Evolutionary conservation across 208 protist genomes (phyloP), one percentile per base, ranked within the genome.

Genomic region (Herpetomonas samuelpessoai): DNA sequence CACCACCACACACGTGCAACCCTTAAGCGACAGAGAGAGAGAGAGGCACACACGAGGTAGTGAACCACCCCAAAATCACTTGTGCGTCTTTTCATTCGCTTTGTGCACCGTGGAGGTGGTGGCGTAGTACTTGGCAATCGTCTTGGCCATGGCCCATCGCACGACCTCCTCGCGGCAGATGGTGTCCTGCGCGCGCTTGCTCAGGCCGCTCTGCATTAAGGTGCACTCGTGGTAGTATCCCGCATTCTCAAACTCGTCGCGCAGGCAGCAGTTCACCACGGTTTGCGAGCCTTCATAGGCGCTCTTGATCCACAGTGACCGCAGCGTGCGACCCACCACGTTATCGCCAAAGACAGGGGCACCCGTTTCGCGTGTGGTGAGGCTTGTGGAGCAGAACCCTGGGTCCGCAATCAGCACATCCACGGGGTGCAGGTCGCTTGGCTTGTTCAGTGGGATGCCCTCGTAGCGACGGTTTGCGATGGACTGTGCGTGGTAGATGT

Each of bases 141-240:
- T 88, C 58, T 89, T 92, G n/a, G 74, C 61, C 81, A 92, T 86
- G 0, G 79, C 86, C 86, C 86, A 92, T 18, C 75, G 76, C 21
- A 92, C 65, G 0, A 92, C 86, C 38, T 86, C 82, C 10, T 83
- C 70, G 4, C 86, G 67, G 55, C 71, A 76, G 26, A 61, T 65
- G 4, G 69, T 26, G 62, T 86, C 75, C 35, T 90, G 71, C 22
- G 86, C 76, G 18, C 79, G 76, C 29, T 68, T 74, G 68, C 80
- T 88, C 30, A 90, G 65, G 9, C 83, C 86, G 27, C 69, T 67
- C 31, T 76, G 79, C 81, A 90, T 93, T 25, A 75, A 45, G 47
- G 53, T 62, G 51, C 86, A 93, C 60, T 90, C 81, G 21, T 76
- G 73, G 60, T 92, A 92, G 72, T 89, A 89, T 10, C 83, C 77